Evolutionary conservation across 2,329 filamentous ascomycete genomes (phyloP).

Genomic region (Fusarium graminum): DNA sequence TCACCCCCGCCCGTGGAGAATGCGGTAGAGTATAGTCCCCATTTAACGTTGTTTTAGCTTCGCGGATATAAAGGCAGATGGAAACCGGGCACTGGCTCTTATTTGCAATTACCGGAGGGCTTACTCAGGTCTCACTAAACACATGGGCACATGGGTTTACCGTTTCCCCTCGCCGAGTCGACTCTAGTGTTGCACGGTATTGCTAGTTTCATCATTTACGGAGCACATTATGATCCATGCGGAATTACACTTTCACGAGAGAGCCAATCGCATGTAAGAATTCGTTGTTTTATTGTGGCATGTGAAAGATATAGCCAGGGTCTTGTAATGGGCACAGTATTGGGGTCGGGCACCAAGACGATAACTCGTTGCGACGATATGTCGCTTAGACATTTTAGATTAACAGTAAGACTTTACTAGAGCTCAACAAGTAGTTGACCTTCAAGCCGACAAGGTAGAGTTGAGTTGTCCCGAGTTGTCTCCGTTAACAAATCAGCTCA

Average conservation of each 20-base stretch:
- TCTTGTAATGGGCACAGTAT: no score
- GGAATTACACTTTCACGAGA: not conserved
- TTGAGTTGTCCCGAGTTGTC: no score
- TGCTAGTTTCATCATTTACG: not conserved
- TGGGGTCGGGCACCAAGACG: no score
- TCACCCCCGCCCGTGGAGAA: not conserved
- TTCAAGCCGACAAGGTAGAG: no score
- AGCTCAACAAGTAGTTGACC: no score
- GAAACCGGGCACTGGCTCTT: not conserved
- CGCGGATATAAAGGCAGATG: not conserved
- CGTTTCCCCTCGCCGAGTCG: constrained; percentile 1
- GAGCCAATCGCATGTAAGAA: not conserved
- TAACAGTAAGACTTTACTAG: no score
- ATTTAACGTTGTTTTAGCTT: not conserved
- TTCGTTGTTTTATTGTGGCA: no score
- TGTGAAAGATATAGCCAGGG: no score
- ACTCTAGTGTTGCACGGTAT: constrained; percentile 5
- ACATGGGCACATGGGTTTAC: not conserved
- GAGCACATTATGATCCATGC: no score
- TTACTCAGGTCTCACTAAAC: constrained; percentile 22
- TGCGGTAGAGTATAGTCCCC: not conserved
- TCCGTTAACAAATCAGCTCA: no score
- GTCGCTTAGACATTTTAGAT: no score
- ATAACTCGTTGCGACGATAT: no score
- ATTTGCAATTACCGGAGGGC: not conserved